Evolutionary conservation across 1,284 basidiomycete genomes (phyloP).

Genomic region (Somion occarium): DNA sequence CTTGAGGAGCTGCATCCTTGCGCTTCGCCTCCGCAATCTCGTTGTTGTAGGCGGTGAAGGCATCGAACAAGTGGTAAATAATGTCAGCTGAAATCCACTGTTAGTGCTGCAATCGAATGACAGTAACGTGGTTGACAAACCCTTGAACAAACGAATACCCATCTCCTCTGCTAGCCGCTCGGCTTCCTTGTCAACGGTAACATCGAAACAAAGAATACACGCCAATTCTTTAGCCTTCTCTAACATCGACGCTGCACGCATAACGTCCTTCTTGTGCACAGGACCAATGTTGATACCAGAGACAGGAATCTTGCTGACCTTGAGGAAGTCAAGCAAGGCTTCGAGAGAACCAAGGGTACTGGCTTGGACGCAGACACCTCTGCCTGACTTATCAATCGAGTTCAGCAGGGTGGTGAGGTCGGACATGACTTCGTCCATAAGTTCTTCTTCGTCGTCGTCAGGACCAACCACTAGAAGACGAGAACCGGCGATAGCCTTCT

Average conservation of each 20-base stretch:
- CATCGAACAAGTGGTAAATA: constrained; percentile 98
- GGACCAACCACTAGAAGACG: constrained; percentile 88
- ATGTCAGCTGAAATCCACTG: constrained; percentile 68
- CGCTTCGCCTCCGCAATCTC: constrained; percentile 93
- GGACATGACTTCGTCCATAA: constrained; percentile 95
- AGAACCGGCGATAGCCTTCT: constrained; percentile 99
- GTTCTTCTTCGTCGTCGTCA: constrained; percentile 94
- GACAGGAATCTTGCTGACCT: constrained; percentile 94
- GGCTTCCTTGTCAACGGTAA: constrained; percentile 89
- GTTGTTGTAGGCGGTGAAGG: constrained; percentile 94
- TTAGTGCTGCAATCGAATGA: constrained; percentile 4
- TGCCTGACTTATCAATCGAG: constrained; percentile 92
- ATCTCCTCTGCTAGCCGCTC: constrained; percentile 90
- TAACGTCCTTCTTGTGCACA: constrained; percentile 94
- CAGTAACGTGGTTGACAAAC: constrained; percentile 33
- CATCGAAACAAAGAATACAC: constrained; percentile 96
- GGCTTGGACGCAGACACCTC: constrained; percentile 97
- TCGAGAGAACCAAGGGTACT: constrained; percentile 97
- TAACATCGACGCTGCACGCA: constrained; percentile 91
- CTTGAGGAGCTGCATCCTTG: constrained; percentile 88
- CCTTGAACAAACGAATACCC: constrained; percentile 92
- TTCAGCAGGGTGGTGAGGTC: constrained; percentile 89
- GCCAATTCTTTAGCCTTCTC: constrained; percentile 96
- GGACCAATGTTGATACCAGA: constrained; percentile 98
- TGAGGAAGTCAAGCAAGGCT: constrained; percentile 94